Conservation (phyloP, 345 rosid species). For the Camelina laxa region DNA sequence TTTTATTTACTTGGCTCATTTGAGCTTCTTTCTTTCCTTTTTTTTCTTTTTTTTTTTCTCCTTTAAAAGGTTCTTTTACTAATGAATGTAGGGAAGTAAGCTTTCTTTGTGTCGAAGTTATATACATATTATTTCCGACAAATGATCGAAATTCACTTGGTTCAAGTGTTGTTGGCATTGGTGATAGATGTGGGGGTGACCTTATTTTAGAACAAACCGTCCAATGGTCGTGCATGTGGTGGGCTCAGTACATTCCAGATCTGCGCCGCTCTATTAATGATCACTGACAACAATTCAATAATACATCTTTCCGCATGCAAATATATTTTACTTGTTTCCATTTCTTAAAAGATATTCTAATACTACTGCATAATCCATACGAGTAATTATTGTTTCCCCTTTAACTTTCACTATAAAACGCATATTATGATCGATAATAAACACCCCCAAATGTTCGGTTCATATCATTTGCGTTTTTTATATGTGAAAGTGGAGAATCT, state of each 20-base stretch:
- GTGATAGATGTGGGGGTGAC: constrained; percentile 1
- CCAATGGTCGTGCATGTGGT: constrained; percentile 10
- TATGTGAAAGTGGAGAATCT: constrained; percentile 2
- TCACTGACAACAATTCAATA: background rate
- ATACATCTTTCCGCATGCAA: background rate
- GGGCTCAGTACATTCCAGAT: background rate
- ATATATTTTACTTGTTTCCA: background rate
- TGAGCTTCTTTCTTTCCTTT: background rate
- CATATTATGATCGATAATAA: background rate
- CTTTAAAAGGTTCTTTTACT: too few species aligned
- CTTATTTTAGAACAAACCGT: constrained; percentile 2
- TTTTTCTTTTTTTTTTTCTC: background rate
- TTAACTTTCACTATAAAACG: background rate
- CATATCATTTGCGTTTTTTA: background rate
- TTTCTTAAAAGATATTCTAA: background rate
- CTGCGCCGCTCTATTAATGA: constrained; percentile 12
- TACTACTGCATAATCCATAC: background rate
- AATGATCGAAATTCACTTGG: background rate
- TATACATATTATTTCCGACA: background rate
- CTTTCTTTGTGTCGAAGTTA: constrained; percentile 26
- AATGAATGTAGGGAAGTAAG: background rate
- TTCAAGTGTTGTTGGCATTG: background rate
- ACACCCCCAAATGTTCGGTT: constrained; percentile 20
- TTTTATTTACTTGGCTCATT: background rate
- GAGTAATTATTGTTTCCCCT: background rate